Percentiles rank a stretch among this genome's conserved stretches.
These are phyloP conservation scores for Yamadazyma olivae DNA, from an alignment of 805 yeast genomes.

Conservation along the genomic window DNA sequence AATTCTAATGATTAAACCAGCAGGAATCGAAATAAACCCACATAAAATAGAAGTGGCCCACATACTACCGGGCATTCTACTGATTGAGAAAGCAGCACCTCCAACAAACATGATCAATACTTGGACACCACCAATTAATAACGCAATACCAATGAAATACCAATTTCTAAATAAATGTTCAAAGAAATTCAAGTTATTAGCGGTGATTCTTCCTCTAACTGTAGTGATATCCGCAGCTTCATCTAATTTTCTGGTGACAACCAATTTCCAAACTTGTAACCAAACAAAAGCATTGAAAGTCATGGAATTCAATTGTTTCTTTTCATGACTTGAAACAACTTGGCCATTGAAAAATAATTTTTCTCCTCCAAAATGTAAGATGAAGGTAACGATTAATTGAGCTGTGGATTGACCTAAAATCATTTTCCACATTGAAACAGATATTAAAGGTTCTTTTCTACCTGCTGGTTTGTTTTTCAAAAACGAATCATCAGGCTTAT, in stretches of 20 bases:
- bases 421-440: slow-evolving; percentile 98
- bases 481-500: slow-evolving; percentile 84
- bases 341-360: slow-evolving; percentile 43
- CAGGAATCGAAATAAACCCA: slow-evolving; percentile 79
- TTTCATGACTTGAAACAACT: slow-evolving; percentile 39
- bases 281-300: slow-evolving; percentile 96
- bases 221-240: slow-evolving; percentile 69
- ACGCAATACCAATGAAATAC: slow-evolving; percentile 72
- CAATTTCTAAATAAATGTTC: slow-evolving; percentile 78
- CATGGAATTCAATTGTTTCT: slow-evolving; percentile 69
- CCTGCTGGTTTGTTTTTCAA: slow-evolving; percentile 83
- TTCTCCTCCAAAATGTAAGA: slow-evolving; percentile 75
- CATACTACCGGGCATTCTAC: slow-evolving; percentile 74
- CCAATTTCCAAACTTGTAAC: slow-evolving; percentile 93
- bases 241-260: slow-evolving; percentile 88
- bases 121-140: slow-evolving; percentile 80
- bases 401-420: slow-evolving; percentile 80
- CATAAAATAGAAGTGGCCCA: slow-evolving; percentile 88
- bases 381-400: slow-evolving; percentile 79
- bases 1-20: slow-evolving; percentile 71
- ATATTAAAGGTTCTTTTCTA: slow-evolving; percentile 71
- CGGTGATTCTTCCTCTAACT: slow-evolving; percentile 56
- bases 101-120: slow-evolving; percentile 93
- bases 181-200: slow-evolving; percentile 74
- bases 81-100: slow-evolving; percentile 89